Conservation (phyloP, 2,329 filamentous ascomycete species). For the Colletotrichum viniferum region DNA sequence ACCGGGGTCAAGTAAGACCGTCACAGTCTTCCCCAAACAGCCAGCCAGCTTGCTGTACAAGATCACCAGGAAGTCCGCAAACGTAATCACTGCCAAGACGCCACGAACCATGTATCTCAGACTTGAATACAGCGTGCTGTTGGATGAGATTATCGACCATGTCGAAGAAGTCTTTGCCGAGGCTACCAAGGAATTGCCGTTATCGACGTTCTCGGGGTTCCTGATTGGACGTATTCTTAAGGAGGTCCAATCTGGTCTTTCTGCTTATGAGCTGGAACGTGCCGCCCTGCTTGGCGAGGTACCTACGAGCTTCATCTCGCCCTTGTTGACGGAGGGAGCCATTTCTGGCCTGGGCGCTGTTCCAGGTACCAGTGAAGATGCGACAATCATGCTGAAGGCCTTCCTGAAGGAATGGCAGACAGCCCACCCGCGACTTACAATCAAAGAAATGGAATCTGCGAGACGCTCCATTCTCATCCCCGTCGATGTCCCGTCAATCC, state of each 20-base stretch:
- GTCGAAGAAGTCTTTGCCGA: conserved; percentile 48
- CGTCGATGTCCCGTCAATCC: conserved; percentile 84
- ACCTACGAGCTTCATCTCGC: conserved; percentile 50
- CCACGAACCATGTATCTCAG: conserved; percentile 66
- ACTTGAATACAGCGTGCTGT: conserved; percentile 76
- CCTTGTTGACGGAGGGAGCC: conserved; percentile 50
- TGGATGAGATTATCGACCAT: conserved; percentile 70
- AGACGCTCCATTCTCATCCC: conserved; percentile 78
- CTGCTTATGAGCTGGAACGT: conserved; percentile 59
- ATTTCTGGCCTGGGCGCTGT: conserved; percentile 55
- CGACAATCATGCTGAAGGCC: conserved; percentile 26
- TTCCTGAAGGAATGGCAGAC: conserved; percentile 44
- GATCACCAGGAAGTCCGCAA: conserved; percentile 61
- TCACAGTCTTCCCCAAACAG: conserved; percentile 79
- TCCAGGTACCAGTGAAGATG: conserved; percentile 37
- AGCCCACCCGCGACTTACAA: conserved; percentile 33
- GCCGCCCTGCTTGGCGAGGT: conserved; percentile 58
- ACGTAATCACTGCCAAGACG: conserved; percentile 35
- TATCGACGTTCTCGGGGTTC: conserved; percentile 52
- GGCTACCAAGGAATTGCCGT: conserved; percentile 40
- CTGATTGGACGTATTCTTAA: conserved; percentile 47
- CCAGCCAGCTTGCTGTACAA: conserved; percentile 83
- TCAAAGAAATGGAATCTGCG: conserved; percentile 33
- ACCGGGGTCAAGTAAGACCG: conserved; percentile 51
- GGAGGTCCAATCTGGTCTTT: conserved; percentile 48